Base-by-base conservation (phyloP, 108 stramenopile species). In the Fragilariopsis cylindrus region DNA sequence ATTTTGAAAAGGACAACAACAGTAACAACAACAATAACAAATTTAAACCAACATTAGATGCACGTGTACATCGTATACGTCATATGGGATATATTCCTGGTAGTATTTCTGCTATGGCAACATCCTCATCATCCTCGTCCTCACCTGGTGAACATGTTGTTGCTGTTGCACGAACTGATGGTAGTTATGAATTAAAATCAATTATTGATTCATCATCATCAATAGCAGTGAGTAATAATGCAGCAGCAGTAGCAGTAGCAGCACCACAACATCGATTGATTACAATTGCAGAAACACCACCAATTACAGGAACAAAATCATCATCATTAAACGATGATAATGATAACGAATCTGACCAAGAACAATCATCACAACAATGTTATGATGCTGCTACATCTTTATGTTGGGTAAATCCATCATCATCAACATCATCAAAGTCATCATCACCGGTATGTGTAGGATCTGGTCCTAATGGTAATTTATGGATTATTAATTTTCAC, bases 401-500 rank as follows among this genome's bases (percentile, higher is more conserved):
- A 44, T 63, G 62, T 13, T 63, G 62, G 62, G 19, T 30, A 13
- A 45, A 63, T 13, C 62, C 62, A 8, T 60, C 58, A 41, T 11
- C 58, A 52, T 19, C 70, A 9, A 42, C 68, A 2, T 49, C 75
- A 30, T 30, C 30, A 30, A 30, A 30, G 1, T 19, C 70, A 9
- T 50, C 72, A 7, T 49, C 43, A 41, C 58, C 75, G 18, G 80
- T 75, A 49, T 80, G 91, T 41, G 83, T 92, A 39, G 94, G 90
- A 12, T 89, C 84, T 19, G 87, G 88, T 72, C 78, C 79, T 8
- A 89, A 92, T 83, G 94, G 94, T 16, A 90, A 90, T 7, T 65
- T 95, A 52, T 92, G 92, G 76, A 80, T 87, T 15, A 66, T 95
- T 19, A 85, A 92, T 63, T 92, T 92, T 77, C 63, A 69, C 21